A percentile compares a stretch with the other conserved stretches of the same genome.
Conservation (phyloP, 805 yeast genomes). For the Cyberlindnera misumaiensis region DNA sequence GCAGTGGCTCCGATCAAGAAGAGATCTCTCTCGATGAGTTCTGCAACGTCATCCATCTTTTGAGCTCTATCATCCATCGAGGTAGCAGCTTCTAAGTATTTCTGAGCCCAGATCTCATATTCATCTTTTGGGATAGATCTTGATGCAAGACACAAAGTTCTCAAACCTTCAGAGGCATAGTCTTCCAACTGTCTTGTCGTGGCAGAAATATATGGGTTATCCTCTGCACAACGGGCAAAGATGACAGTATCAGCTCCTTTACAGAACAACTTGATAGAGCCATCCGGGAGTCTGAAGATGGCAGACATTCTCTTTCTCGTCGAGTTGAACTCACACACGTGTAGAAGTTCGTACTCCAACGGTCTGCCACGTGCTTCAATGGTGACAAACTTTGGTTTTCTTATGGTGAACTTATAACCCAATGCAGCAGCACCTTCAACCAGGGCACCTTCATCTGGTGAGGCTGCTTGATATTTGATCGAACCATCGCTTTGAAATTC, state of each 20-base stretch:
- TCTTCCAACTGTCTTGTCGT: slow-evolving; percentile 88
- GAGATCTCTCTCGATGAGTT: slow-evolving; percentile 72
- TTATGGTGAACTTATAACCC: slow-evolving; percentile 77
- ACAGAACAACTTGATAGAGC: slow-evolving; percentile 77
- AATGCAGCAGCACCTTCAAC: slow-evolving; percentile 92
- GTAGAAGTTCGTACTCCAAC: slow-evolving; percentile 65
- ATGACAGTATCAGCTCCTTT: slow-evolving; percentile 98
- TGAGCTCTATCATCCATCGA: slow-evolving; percentile 68
- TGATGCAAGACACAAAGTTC: slow-evolving; percentile 90
- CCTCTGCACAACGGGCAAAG: slow-evolving; percentile 67
- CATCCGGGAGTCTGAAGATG: slow-evolving; percentile 90
- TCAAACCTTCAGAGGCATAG: slow-evolving; percentile 91
- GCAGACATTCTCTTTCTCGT: slow-evolving; percentile 98
- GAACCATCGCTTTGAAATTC: slow-evolving; percentile 58
- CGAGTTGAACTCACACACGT: slow-evolving; percentile 94
- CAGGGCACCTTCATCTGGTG: slow-evolving; percentile 98
- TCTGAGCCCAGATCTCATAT: slow-evolving; percentile 59
- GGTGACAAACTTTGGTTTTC: slow-evolving; percentile 79
- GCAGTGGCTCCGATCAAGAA: slow-evolving; percentile 94
- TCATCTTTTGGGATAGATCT: slow-evolving; percentile 76
- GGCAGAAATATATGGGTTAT: slow-evolving; percentile 74
- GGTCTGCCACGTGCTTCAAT: slow-evolving; percentile 48
- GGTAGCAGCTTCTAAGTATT: slow-evolving; percentile 76
- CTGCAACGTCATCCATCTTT: slow-evolving; percentile 83
- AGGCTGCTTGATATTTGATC: slow-evolving; percentile 95